Base-by-base conservation (phyloP, 1,284 basidiomycete species). In the Peniophora sp. region DNA sequence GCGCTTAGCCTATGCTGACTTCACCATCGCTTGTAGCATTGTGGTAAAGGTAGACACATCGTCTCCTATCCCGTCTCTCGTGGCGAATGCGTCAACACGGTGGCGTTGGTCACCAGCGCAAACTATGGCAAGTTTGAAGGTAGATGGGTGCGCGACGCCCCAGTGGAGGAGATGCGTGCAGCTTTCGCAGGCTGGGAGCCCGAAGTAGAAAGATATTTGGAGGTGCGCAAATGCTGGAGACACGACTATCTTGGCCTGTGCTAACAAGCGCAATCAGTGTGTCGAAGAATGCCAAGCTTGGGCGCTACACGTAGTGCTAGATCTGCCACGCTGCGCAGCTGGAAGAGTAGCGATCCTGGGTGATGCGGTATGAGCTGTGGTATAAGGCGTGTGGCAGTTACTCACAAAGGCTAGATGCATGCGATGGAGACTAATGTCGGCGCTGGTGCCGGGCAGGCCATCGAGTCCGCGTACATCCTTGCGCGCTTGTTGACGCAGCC, bases 51-150 rank as follows among this genome's bases (percentile, higher is more conserved):
- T 6, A 32, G 27, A 76, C 70, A 73, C 58, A 60, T 77, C 43
- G 67, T 78, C 37, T 66, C 67, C 5, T 81, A 78, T 55, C 74
- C 76, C 1, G 70, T 81, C 24, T 60, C 69, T 3, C 66, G 67
- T 35, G 75, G 73, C 3, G 66, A 64, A 47, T 56, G 69, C 44
- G 65, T 79, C 51, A 81, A 80, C 52, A 67, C 76, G 47, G 74
- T 68, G n/a, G 75, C 73, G 0, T 73, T 77, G 54, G 65, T 64
- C 17, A 60, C 69, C 12, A 62, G 67, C 27, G 67, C 67, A 35
- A 57, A 65, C 22, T 71, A 74, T 55, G 64, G 67, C 47, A 58
- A 59, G 41, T 76, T 69, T 52, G 59, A 66, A 8, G 73, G 72
- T 2, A 60, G 67, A 14, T 79, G 74, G 77, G 67, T 74, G 1